phyloP scores from a whole-genome alignment of 495 filamentous ascomycete species.

The Penicillium alfredii region DNA sequence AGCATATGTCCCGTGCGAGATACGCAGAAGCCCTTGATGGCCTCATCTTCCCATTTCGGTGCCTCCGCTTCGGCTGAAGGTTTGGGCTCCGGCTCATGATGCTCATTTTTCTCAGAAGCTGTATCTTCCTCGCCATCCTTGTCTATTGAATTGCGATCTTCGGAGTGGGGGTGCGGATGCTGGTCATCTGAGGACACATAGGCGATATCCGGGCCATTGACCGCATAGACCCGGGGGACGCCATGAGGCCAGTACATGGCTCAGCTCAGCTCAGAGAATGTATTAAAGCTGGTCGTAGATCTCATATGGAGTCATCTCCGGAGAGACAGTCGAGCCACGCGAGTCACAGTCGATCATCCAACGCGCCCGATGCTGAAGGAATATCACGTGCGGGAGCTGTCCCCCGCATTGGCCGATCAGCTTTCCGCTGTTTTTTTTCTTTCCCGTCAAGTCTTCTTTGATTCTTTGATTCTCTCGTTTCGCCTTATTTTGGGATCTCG shows the following conservation, averaged over 20 bases:
- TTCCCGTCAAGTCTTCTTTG: constrained; percentile 10
- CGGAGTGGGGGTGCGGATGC: not conserved
- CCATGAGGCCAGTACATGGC: constrained; percentile 98
- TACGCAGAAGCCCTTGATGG: constrained; percentile 68
- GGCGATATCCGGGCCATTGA: constrained; percentile 49
- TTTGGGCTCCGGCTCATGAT: constrained; percentile 7
- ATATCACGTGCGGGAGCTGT: constrained; percentile 1
- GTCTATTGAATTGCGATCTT: constrained; percentile 4
- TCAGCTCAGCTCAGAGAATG: constrained; percentile 23
- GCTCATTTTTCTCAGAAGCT: constrained; percentile 8
- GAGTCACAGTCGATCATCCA: too few species aligned
- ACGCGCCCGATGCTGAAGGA: too few species aligned
- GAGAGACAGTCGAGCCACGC: constrained; percentile 4
- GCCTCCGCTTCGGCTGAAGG: constrained; percentile 15
- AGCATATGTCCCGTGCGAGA: constrained; percentile 83
- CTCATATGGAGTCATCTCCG: constrained; percentile 43
- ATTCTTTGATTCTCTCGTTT: not conserved
- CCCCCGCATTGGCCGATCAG: constrained; percentile 8
- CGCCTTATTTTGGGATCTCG: constrained; percentile 1
- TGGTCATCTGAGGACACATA: constrained; percentile 36
- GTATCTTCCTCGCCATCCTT: constrained; percentile 5
- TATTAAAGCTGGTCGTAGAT: constrained; percentile 21
- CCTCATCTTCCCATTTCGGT: constrained; percentile 45
- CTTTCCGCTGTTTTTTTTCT: constrained; percentile 11
- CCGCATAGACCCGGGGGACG: constrained; percentile 82